Evolutionary conservation across 345 rosid genomes (phyloP).

Genomic region (Hevea brasiliensis): DNA sequence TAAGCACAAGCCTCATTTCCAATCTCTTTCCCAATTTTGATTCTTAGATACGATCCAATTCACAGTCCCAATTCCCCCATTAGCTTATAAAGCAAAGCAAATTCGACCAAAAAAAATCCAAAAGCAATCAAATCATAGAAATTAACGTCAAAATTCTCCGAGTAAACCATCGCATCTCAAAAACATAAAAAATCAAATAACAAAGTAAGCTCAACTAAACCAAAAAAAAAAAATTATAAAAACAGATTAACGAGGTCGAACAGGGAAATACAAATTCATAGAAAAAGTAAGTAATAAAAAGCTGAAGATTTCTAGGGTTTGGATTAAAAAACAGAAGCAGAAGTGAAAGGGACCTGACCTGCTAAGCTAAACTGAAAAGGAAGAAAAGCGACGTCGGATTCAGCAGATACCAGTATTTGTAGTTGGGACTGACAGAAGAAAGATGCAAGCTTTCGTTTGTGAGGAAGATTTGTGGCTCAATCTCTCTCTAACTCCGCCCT

Average conservation of each 20-base stretch:
- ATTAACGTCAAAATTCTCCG: too few relatives aligned
- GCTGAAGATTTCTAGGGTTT: neutral
- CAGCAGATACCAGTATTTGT: neutral
- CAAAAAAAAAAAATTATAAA: too few relatives aligned
- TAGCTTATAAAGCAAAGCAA: neutral
- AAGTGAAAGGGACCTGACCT: neutral
- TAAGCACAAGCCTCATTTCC: neutral
- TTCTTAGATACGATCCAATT: neutral
- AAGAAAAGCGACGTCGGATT: slow-evolving; percentile 10
- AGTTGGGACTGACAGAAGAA: neutral
- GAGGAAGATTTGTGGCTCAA: too few relatives aligned
- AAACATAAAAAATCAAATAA: too few relatives aligned
- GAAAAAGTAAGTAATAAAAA: neutral
- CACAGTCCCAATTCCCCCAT: neutral
- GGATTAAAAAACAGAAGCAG: neutral
- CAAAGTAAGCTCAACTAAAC: too few relatives aligned
- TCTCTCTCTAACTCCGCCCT: neutral
- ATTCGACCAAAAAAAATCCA: neutral
- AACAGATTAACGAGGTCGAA: neutral
- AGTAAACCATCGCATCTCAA: too few relatives aligned
- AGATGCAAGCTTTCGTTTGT: neutral
- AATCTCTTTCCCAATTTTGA: neutral
- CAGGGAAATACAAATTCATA: neutral
- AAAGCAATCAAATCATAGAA: too few relatives aligned
- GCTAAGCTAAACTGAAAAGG: neutral